Evolutionary conservation across 2,329 filamentous ascomycete genomes (phyloP), one percentile per base, ranked within the genome.

Genomic region (Aspergillus pseudoviridinutans): DNA sequence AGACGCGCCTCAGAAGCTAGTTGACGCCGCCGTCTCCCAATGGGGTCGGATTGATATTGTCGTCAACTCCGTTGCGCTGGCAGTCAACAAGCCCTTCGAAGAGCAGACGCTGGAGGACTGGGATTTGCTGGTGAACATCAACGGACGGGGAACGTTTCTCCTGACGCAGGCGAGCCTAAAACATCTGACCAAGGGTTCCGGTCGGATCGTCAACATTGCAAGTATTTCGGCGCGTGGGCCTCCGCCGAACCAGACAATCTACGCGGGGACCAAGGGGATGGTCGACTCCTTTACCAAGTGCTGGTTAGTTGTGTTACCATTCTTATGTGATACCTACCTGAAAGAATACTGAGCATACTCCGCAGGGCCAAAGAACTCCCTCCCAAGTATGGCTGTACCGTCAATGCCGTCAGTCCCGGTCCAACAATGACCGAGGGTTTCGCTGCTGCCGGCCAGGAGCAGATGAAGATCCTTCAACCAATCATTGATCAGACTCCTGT

Each of bases 261-360:
- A 81, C 62, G 76, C 78, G 3, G 78, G 78, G 0, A 79, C 76
- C 8, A 81, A 81, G 63, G 77, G 76, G n/a, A 80, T 80, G 76
- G 71, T 79, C 1, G 79, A 81, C 59, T 72, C 71, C 2, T 79
- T 80, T 55, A 81, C 79, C 1, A 67, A 71, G 25, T 72, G 71
- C 44, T 80, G 79, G 75, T 63, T 6, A 17, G 62, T 51, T 25
- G 2, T 35, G 20, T 0, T 35, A 14, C 32, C 12, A 35, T 35
- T 17, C 32, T 14, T 35, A 14, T 14, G 32, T 35, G 12, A 4
- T 25, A n/a, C n/a, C n/a, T 32, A 6, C 32, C 12, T 17, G 32
- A 5, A 6, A 17, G 12, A 35, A 35, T 53, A 12, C 12, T 60
- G 8, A 58, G 6, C 22, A 3, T 20, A 10, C 1, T 24, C 6